Evolutionary conservation across 2,329 filamentous ascomycete species (phyloP), one percentile per base, ranked within the genome.

Genomic region (Botrytis byssoidea): DNA sequence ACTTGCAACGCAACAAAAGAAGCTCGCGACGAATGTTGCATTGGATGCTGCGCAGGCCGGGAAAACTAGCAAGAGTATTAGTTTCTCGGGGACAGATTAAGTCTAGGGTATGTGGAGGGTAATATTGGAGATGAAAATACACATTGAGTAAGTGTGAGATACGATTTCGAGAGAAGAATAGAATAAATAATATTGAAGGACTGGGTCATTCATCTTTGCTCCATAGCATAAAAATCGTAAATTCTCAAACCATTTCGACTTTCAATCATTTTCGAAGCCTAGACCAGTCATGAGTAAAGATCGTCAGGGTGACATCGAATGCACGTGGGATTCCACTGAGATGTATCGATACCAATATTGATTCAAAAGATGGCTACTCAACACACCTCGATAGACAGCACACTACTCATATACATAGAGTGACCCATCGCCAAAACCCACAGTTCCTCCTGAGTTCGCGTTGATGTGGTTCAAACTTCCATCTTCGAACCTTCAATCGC

Each of bases 1-100:
- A 79, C 82, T 88, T 44, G 83, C 82, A 22, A 79, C 81, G 16
- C 84, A 89, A 82, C 80, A 82, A 77, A 86, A 78, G 70, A 89
- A 89, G 83, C 82, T 89, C 71, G 81, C 85, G 75, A 88, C 83
- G 74, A 89, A 89, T 79, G 83, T 89, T 70, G 80, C 82, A 46
- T 63, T 79, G 51, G 83, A 85, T 74, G 74, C 74, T 46, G 76
- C 76, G 66, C 80, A 79, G 16, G 81, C 81, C 6, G 83, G 83
- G 0, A 77, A 83, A 74, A 71, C 78, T 1, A 81, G 64, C 66
- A 76, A 72, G 46, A 74, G 74, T 16, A 74, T 78, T 74, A 51
- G 37, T 64, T 78, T 78, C 32, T 61, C 59, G 48, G 48, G 25
- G 10, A 55, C 48, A 16, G 48, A 55, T n/a, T 55, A n/a, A 14